Percentiles rank a stretch among this genome's conserved stretches.
phyloP scores from a whole-genome alignment of 2,329 filamentous ascomycete genomes.

The Diplodia mutila region DNA sequence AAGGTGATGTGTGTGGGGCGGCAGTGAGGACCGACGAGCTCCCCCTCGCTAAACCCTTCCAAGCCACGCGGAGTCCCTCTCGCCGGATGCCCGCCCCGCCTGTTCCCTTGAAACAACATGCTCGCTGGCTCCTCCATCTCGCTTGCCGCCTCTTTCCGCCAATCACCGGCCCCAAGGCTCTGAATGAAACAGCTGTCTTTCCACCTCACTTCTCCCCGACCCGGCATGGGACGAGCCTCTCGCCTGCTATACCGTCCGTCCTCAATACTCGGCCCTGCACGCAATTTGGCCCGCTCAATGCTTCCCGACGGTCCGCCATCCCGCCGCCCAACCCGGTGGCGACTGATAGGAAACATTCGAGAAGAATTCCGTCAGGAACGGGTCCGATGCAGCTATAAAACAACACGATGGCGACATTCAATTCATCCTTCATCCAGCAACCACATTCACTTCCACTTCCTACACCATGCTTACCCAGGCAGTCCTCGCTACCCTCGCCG shows the following conservation, averaged over 20 bases:
- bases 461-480: slow-evolving; percentile 43
- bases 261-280: background rate
- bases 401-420: slow-evolving; percentile 3
- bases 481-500: slow-evolving; percentile 43
- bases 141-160: background rate
- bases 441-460: slow-evolving; percentile 6
- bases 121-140: background rate
- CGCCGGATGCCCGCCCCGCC: slow-evolving; percentile 3
- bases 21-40: slow-evolving; percentile 1
- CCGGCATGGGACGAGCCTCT: background rate
- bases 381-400: background rate
- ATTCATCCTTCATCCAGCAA: background rate
- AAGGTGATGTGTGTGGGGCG: background rate
- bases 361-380: slow-evolving; percentile 19
- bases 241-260: background rate
- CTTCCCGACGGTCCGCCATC: slow-evolving; percentile 6
- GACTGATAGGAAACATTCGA: background rate
- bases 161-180: background rate
- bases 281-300: background rate
- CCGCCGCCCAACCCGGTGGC: background rate
- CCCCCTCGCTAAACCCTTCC: slow-evolving; percentile 5
- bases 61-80: slow-evolving; percentile 2
- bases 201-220: background rate
- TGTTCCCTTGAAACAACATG: background rate
- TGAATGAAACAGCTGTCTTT: background rate